Base-by-base conservation (phyloP, 1,139 yeast genomes). In the Kluyveromyces sp. region DNA sequence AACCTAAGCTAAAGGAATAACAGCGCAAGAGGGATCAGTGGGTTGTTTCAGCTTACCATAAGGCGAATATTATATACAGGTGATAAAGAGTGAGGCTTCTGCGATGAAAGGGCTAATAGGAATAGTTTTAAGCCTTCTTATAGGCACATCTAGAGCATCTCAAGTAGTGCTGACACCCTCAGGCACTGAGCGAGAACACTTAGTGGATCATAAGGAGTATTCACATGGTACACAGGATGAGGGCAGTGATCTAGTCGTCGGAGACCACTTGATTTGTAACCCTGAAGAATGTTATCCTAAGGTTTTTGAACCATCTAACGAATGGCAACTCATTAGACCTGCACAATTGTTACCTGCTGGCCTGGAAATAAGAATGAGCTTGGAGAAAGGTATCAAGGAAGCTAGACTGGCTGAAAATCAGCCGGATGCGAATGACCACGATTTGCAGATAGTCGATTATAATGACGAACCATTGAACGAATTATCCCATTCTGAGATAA, bases 301-400 rank as follows among this genome's bases (percentile, higher is more conserved):
- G 44, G 53, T 75, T 2, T 84, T 86, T 55, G 74, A 62, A 33
- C 83, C 95, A 0, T 64, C 79, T 0, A 49, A 58, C 2, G 75
- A 81, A 53, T 88, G 95, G 94, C 80, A 81, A 66, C 58, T 58
- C 1, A 75, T 88, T 7, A 73, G 68, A 58, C 79, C 74, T 47
- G 85, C 83, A 13, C 94, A 84, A 57, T 72, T 74, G 13, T 71
- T 86, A 6, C 95, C 95, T 1, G 74, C 74, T 15, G 96, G 96
- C 0, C 66, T 87, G 37, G 94, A 87, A 63, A 78, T 83, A 37
- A 69, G 86, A 55, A 58, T 83, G 55, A 75, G 86, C 60, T 66
- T 84, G 44, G 87, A 82, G 22, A 81, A 88, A 0, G 78, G 82
- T 22, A 61, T 66, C 33, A 77, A 71, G 56, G 85, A 82, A 58